Conservation (phyloP, 345 rosid genomes). For the Cardamine resedifolia region DNA sequence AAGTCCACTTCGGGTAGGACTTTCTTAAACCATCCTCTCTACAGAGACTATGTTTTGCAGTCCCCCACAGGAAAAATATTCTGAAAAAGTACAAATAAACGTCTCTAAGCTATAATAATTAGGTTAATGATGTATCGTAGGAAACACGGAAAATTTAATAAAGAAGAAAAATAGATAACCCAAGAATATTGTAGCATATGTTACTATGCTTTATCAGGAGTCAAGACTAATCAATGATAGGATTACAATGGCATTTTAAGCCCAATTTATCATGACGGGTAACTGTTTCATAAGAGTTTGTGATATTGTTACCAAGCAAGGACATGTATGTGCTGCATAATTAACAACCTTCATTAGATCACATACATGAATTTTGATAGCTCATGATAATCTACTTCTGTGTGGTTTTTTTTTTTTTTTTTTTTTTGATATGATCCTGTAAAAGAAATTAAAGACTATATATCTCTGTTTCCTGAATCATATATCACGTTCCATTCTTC, state of each 20-base stretch:
- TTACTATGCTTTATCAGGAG: background rate
- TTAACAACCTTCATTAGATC: conserved; percentile 1
- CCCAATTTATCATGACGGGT: background rate
- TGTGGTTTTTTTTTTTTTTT: background rate
- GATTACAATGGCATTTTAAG: background rate
- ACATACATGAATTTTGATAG: background rate
- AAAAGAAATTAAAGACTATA: background rate
- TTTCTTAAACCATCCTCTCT: background rate
- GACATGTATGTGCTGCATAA: background rate
- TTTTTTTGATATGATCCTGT: background rate
- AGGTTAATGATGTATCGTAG: conserved; percentile 1
- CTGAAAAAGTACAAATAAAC: conserved; percentile 5
- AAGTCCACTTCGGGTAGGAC: conserved; percentile 85
- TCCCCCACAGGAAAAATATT: conserved; percentile 8
- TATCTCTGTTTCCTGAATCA: background rate
- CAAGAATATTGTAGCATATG: conserved; percentile 8
- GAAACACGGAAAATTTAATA: background rate
- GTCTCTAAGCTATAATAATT: background rate
- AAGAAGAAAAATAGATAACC: background rate
- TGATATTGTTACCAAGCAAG: conserved; percentile 17
- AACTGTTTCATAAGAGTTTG: background rate
- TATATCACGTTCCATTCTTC: background rate
- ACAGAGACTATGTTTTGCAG: conserved; percentile 14
- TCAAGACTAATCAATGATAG: background rate
- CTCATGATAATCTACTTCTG: background rate